These are phyloP conservation scores for Oehlia diaphana DNA, from an alignment of 192 early-diverging fungal species.

Conservation along the genomic window DNA sequence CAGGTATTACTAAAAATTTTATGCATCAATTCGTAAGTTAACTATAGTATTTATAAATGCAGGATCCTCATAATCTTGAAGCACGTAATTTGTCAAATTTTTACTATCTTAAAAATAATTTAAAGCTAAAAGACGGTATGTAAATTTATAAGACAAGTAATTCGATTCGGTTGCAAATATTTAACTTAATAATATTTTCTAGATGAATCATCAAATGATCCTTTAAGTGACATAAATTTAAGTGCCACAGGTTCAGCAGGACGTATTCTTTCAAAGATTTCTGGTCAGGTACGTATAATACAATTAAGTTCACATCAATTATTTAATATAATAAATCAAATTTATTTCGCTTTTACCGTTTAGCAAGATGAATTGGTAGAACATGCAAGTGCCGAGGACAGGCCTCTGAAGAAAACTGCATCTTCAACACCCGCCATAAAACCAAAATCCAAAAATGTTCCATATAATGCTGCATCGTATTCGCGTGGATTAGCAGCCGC, in stretches of 20 bases:
- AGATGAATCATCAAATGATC: constrained; percentile 33
- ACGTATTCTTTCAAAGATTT: constrained; percentile 57
- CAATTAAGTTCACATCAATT: no score
- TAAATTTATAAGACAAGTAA: neutral
- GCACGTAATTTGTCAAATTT: constrained; percentile 70
- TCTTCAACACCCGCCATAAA: neutral
- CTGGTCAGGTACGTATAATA: constrained; percentile 34
- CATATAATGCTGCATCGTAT: constrained; percentile 82
- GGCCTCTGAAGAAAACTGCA: constrained; percentile 26
- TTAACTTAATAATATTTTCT: neutral
- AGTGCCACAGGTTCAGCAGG: constrained; percentile 52
- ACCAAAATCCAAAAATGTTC: constrained; percentile 48
- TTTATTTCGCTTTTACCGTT: neutral
- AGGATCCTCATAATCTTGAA: constrained; percentile 80
- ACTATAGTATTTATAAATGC: constrained; percentile 9
- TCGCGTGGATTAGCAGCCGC: constrained; percentile 75
- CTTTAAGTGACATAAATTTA: constrained; percentile 64
- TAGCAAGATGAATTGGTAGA: constrained; percentile 36
- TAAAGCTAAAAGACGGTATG: constrained; percentile 54
- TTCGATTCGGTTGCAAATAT: neutral
- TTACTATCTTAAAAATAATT: constrained; percentile 71
- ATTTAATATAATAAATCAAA: neutral
- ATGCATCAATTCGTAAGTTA: neutral
- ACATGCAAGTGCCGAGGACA: constrained; percentile 23
- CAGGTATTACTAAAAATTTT: constrained; percentile 48